A percentile compares a stretch with the other conserved stretches of the same genome.
These are phyloP conservation scores for Pezicula neosporulosa DNA, from an alignment of 2,329 filamentous ascomycete species.

Conservation along the genomic window DNA sequence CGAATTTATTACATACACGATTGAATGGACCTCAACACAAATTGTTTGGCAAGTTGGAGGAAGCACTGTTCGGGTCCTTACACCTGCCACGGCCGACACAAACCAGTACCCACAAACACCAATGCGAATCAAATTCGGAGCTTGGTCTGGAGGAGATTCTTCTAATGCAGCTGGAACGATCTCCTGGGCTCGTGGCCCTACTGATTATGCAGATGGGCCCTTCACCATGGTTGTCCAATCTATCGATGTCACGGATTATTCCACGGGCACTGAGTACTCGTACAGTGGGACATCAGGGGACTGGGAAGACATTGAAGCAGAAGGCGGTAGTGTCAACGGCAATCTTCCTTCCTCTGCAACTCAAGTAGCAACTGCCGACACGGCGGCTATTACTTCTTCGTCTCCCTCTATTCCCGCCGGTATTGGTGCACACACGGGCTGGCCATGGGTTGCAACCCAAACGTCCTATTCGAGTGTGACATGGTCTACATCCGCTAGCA, in stretches of 20 bases:
- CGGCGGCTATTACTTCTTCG: slow-evolving; percentile 52
- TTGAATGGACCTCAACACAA: slow-evolving; percentile 86
- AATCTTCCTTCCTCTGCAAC: slow-evolving; percentile 54
- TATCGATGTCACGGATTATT: slow-evolving; percentile 82
- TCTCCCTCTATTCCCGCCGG: slow-evolving; percentile 68
- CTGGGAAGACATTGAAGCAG: slow-evolving; percentile 78
- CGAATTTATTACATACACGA: slow-evolving; percentile 77
- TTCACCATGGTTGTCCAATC: slow-evolving; percentile 83
- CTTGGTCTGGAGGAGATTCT: slow-evolving; percentile 87
- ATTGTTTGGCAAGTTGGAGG: slow-evolving; percentile 86
- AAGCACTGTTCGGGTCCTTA: slow-evolving; percentile 72
- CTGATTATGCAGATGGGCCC: slow-evolving; percentile 78
- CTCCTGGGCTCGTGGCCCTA: slow-evolving; percentile 81
- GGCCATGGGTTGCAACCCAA: slow-evolving; percentile 63
- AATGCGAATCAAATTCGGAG: slow-evolving; percentile 89
- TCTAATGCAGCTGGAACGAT: slow-evolving; percentile 77
- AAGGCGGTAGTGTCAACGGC: slow-evolving; percentile 74
- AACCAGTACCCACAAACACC: slow-evolving; percentile 91
- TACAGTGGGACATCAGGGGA: slow-evolving; percentile 77
- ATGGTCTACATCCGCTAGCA: slow-evolving; percentile 40
- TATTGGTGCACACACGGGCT: slow-evolving; percentile 60
- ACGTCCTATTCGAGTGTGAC: slow-evolving; percentile 44
- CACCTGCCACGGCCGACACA: slow-evolving; percentile 61
- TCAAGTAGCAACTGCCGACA: slow-evolving; percentile 28
- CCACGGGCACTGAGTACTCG: slow-evolving; percentile 78